Evolutionary conservation across 1,284 basidiomycete genomes (phyloP).

Genomic region (Tilletiopsis washingtonensis): DNA sequence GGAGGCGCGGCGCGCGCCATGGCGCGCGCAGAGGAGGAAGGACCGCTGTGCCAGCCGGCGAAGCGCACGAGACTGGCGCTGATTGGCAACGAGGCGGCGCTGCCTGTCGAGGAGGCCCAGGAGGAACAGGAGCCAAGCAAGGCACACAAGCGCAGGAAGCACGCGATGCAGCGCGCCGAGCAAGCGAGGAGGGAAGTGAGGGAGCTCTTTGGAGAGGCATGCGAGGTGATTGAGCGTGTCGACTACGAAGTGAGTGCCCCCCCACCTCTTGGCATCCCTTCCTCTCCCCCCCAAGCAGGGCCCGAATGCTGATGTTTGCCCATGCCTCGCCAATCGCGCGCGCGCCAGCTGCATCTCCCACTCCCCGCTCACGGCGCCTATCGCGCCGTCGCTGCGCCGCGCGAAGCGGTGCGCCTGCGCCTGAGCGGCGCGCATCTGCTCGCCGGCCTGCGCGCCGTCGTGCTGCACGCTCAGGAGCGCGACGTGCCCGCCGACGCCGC

Average conservation of each 20-base stretch:
- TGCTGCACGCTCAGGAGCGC: no score
- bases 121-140: background rate
- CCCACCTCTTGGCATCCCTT: background rate
- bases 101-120: background rate
- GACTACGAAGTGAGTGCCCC: conserved; percentile 16
- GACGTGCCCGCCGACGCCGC: conserved; percentile 18
- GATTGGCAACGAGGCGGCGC: background rate
- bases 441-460: conserved; percentile 25
- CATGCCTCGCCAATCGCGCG: background rate
- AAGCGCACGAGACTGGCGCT: conserved; percentile 21
- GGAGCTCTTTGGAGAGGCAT: conserved; percentile 20
- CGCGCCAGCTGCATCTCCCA: conserved; percentile 13
- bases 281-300: no score
- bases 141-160: background rate
- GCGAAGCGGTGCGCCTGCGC: conserved; percentile 17
- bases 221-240: conserved; percentile 15
- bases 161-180: background rate
- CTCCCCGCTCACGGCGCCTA: conserved; percentile 21
- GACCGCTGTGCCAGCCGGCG: conserved; percentile 19
- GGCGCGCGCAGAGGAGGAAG: conserved; percentile 19
- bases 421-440: conserved; percentile 28
- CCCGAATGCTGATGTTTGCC: no score
- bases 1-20: conserved; percentile 26
- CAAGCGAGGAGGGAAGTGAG: conserved; percentile 14
- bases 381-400: conserved; percentile 1